These are phyloP conservation scores for Heliamphora pulchella DNA, from an alignment of 179 eudicot genomes.

Conservation along the genomic window DNA sequence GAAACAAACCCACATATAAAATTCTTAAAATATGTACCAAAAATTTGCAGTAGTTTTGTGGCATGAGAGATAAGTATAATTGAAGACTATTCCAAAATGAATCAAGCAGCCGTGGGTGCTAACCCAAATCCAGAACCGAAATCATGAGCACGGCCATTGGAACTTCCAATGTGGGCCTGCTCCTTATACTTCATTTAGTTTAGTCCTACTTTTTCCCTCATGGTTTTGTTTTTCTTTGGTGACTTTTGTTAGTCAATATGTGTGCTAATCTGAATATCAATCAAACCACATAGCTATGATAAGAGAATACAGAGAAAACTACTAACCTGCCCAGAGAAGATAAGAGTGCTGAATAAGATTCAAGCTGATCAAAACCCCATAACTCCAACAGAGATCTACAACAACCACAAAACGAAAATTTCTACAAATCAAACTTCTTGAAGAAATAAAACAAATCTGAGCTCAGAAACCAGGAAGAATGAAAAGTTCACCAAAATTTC, in stretches of 20 bases:
- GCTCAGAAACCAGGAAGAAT: constrained; percentile 13
- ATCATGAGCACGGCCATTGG: not conserved
- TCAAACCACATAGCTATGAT: not conserved
- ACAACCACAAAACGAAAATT: not conserved
- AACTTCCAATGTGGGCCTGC: not conserved
- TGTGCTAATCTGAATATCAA: not conserved
- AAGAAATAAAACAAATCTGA: not conserved
- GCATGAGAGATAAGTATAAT: not conserved
- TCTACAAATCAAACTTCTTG: not conserved
- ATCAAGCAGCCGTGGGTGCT: not conserved
- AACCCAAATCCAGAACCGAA: not conserved
- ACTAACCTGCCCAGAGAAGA: constrained; percentile 16
- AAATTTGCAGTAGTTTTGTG: not conserved
- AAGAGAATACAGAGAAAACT: constrained; percentile 2
- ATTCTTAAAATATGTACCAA: not conserved
- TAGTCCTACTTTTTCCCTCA: not conserved
- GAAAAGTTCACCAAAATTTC: not conserved
- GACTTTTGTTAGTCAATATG: not conserved
- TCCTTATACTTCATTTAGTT: not conserved
- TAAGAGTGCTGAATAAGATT: not conserved
- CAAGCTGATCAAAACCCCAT: constrained; percentile 19
- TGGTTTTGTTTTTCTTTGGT: not conserved
- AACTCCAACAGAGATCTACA: constrained; percentile 26
- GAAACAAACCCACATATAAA: not conserved
- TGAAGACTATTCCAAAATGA: not conserved